Conservation (phyloP, 805 yeast species). For the Suhomyces pyralidae region DNA sequence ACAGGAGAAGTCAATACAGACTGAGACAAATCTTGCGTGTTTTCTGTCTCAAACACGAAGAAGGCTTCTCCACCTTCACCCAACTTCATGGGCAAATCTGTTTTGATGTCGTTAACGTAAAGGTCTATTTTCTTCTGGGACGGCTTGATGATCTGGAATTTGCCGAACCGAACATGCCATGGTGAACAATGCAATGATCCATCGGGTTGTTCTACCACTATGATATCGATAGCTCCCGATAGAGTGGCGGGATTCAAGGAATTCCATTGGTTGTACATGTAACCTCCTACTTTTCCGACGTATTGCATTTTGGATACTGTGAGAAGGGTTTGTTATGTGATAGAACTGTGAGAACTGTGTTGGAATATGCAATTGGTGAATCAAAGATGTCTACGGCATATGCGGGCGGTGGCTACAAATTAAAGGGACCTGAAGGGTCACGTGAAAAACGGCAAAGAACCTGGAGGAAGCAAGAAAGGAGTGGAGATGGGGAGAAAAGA, state of each 20-base stretch:
- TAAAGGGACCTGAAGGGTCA: neutral
- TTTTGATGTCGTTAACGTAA: conserved; percentile 74
- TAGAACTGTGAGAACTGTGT: conserved; percentile 1
- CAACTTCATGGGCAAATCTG: conserved; percentile 89
- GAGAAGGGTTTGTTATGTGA: conserved; percentile 5
- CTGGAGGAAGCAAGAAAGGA: neutral
- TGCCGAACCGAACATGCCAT: conserved; percentile 94
- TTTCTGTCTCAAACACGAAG: conserved; percentile 86
- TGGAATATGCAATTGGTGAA: neutral
- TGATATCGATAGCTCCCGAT: conserved; percentile 95
- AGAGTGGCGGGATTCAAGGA: conserved; percentile 94
- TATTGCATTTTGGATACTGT: conserved; percentile 65
- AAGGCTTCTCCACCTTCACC: conserved; percentile 99
- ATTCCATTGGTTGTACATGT: conserved; percentile 96
- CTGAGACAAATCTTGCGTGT: conserved; percentile 57
- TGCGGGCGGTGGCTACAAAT: neutral
- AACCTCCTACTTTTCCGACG: conserved; percentile 92
- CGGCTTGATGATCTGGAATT: conserved; percentile 87
- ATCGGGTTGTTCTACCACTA: conserved; percentile 86
- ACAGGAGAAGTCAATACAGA: conserved; percentile 87
- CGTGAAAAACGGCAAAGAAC: neutral
- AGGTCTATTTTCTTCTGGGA: conserved; percentile 93
- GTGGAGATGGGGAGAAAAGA: neutral
- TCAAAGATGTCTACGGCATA: neutral
- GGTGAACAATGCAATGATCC: conserved; percentile 87